Percentiles rank a stretch among this genome's conserved stretches.
These are phyloP conservation scores for Leptomonas pyrrhocoris DNA, from an alignment of 208 protist genomes.

Conservation along the genomic window DNA sequence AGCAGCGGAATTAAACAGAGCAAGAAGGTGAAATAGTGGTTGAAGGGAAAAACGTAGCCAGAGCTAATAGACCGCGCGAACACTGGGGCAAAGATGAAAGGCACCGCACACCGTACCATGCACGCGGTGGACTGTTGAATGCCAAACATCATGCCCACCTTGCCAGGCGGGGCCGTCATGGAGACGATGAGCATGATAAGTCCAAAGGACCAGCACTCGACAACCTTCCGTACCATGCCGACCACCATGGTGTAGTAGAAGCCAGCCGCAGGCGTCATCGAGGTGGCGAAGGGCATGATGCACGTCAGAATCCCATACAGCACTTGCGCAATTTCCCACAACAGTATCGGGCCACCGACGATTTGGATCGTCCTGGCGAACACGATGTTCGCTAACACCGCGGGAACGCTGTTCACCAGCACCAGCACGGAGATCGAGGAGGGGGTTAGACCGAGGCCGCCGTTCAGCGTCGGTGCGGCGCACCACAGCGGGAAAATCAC, in stretches of 20 bases:
- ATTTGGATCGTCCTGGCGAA: slow-evolving; percentile 39
- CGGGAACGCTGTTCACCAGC: slow-evolving; percentile 48
- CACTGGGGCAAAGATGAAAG: slow-evolving; percentile 64
- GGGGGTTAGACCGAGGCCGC: slow-evolving; percentile 45
- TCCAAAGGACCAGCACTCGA: slow-evolving; percentile 62
- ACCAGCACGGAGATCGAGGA: slow-evolving; percentile 45
- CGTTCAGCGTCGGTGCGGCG: slow-evolving; percentile 27
- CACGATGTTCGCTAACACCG: slow-evolving; percentile 56
- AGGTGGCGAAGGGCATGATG: slow-evolving; percentile 36
- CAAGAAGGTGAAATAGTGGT: slow-evolving; percentile 73
- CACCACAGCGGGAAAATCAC: slow-evolving; percentile 72
- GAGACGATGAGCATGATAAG: slow-evolving; percentile 71
- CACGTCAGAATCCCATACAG: slow-evolving; percentile 34
- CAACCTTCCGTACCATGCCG: slow-evolving; percentile 55
- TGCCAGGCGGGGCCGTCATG: slow-evolving; percentile 53
- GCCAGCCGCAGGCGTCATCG: slow-evolving; percentile 23
- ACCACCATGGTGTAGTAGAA: slow-evolving; percentile 53
- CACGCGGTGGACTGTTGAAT: slow-evolving; percentile 75
- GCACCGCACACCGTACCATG: slow-evolving; percentile 61
- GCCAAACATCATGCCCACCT: slow-evolving; percentile 76
- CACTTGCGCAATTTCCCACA: slow-evolving; percentile 51
- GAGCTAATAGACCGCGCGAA: slow-evolving; percentile 81
- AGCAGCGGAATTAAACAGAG: slow-evolving; percentile 55
- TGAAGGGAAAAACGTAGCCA: slow-evolving; percentile 62
- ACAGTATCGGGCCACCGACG: slow-evolving; percentile 33